Evolutionary conservation across 73 alveolate genomes (phyloP), one percentile per base, ranked within the genome.

Genomic region (Tetrahymena borealis): DNA sequence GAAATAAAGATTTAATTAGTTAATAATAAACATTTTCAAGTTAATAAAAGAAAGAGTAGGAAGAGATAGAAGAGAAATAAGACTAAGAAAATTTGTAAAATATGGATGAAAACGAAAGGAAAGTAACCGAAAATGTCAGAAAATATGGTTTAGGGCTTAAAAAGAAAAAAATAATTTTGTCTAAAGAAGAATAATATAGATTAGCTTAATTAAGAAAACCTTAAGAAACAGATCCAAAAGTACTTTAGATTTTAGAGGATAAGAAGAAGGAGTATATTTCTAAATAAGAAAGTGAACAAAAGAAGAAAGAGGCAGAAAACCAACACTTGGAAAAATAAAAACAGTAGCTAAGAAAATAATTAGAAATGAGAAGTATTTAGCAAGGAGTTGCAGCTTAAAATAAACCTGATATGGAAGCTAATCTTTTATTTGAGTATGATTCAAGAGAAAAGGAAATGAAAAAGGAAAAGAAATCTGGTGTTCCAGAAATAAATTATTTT

Each of bases 341-440:
- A 28, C 16, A n/a, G 6, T 33, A 79, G 33, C 85, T 93, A 15
- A 93, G 94, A 40, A 96, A 95, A 33, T 90, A 96, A 32, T 91
- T 95, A 31, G 97, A 95, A 42, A 95, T 95, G 93, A 95, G 98
- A 90, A 93, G 94, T 38, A 90, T 60, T 31, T 93, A 93, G 39
- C 38, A 93, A 85, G 95, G 95, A 15, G 91, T 93, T 12, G 90
- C 95, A 32, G 91, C 91, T 3, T 33, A 78, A 41, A 95, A 95
- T 35, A 60, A 60, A 20, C 85, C 85, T 38, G 91, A 96, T 78
- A 94, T 90, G 31, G 96, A 77, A 37, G 77, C 96, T 15, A 92
- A 93, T 40, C 90, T 94, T 37, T 77, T 96, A 24, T 95, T 90
- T 90, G 91, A 91, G 33, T 96, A 94, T 20, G 96, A 96, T 12